Evolutionary conservation across 257 asterid species (phyloP).

Genomic region (Cinchona pubescens): DNA sequence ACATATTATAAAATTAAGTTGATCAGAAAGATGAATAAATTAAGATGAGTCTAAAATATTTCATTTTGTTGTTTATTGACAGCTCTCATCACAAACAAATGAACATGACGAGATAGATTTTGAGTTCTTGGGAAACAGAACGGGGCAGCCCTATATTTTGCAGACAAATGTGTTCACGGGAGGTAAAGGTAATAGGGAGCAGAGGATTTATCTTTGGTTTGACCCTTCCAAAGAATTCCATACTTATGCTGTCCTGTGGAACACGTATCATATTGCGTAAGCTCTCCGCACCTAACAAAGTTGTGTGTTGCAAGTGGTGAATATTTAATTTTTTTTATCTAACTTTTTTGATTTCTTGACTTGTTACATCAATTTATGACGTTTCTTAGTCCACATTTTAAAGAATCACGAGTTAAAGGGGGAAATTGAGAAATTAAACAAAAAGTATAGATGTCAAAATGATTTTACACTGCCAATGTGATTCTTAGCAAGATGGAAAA

Average conservation of each 20-base stretch:
- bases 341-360: not conserved
- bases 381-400: too few relatives aligned
- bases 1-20: too few relatives aligned
- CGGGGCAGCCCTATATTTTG: slow-evolving; percentile 38
- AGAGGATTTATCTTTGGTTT: slow-evolving; percentile 38
- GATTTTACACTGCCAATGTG: too few relatives aligned
- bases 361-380: too few relatives aligned
- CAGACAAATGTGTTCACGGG: slow-evolving; percentile 48
- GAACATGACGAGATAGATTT: slow-evolving; percentile 48
- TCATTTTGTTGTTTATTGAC: not conserved
- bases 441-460: too few relatives aligned
- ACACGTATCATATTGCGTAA: slow-evolving; percentile 27
- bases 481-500: too few relatives aligned
- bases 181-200: slow-evolving; percentile 40
- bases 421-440: too few relatives aligned
- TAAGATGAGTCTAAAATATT: not conserved
- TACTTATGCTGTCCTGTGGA: slow-evolving; percentile 33
- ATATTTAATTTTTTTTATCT: not conserved
- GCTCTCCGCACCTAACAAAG: not conserved
- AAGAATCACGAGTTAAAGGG: not conserved
- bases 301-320: not conserved
- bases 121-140: slow-evolving; percentile 45
- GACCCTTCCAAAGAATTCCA: slow-evolving; percentile 40
- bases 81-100: slow-evolving; percentile 35
- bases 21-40: not conserved